These are phyloP conservation scores for Albizia julibrissin DNA, from an alignment of 306 rosid species.

Conservation along the genomic window DNA sequence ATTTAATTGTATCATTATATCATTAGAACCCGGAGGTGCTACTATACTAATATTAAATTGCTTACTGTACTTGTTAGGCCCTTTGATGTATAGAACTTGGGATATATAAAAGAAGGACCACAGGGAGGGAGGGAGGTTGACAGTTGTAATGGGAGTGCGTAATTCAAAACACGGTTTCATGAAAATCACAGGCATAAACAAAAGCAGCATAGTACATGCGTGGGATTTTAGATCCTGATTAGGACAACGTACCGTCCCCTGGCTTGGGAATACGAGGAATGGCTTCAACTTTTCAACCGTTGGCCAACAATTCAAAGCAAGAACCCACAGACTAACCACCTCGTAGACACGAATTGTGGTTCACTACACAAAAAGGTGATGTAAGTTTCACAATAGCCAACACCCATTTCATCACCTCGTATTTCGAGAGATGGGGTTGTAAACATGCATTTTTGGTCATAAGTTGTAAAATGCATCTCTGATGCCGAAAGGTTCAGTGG, in stretches of 20 bases:
- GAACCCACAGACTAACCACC: not conserved
- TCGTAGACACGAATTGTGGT: not conserved
- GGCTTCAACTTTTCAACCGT: not conserved
- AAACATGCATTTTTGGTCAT: not conserved
- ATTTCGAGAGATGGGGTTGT: not conserved
- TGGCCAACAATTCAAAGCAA: not conserved
- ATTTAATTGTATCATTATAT: too few species aligned
- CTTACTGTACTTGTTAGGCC: not conserved
- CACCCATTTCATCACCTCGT: not conserved
- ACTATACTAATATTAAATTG: too few species aligned
- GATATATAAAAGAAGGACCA: not conserved
- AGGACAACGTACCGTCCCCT: too few species aligned
- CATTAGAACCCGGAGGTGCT: too few species aligned
- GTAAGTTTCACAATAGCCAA: not conserved
- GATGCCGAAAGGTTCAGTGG: not conserved
- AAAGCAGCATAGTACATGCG: not conserved
- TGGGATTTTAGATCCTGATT: not conserved
- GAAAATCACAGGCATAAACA: not conserved
- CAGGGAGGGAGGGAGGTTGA: not conserved
- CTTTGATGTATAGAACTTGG: not conserved
- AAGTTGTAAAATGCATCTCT: not conserved
- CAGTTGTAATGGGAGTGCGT: not conserved
- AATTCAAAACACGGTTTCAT: constrained; percentile 13
- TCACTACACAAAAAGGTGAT: not conserved
- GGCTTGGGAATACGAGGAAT: not conserved